phyloP scores from a whole-genome alignment of 164 flowering plant species.

The Protea cynaroides region DNA sequence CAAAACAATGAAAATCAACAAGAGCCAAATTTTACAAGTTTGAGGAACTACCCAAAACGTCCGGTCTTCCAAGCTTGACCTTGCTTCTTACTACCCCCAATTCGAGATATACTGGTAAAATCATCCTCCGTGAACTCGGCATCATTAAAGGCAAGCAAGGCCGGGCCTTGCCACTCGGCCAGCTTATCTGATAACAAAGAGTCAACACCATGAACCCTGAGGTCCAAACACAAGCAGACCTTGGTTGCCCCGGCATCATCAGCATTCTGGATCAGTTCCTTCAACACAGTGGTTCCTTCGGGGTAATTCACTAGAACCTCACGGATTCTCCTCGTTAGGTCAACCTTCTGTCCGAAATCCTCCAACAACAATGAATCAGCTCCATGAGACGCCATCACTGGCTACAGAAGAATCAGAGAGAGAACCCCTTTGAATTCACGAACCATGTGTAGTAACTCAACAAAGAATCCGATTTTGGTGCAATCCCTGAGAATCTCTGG shows the following conservation, averaged over 20 bases:
- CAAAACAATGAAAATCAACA: too few relatives aligned
- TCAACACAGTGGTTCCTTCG: constrained; percentile 88
- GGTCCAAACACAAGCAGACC: constrained; percentile 80
- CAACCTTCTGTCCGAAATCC: constrained; percentile 97
- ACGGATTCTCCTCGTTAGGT: constrained; percentile 89
- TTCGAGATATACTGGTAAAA: constrained; percentile 81
- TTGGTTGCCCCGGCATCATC: constrained; percentile 93
- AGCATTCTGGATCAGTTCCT: constrained; percentile 92
- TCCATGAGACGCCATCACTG: neutral
- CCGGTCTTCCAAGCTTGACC: constrained; percentile 91
- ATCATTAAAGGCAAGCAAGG: constrained; percentile 72
- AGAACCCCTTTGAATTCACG: too few relatives aligned
- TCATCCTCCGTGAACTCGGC: constrained; percentile 86
- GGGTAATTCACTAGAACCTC: constrained; percentile 90
- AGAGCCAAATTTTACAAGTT: too few relatives aligned
- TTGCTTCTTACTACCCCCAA: constrained; percentile 82
- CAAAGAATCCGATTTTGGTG: too few relatives aligned
- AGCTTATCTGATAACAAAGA: constrained; percentile 54
- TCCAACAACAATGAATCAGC: constrained; percentile 49
- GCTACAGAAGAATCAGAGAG: too few relatives aligned
- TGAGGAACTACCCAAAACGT: constrained; percentile 86
- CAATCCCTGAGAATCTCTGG: too few relatives aligned
- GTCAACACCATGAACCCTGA: constrained; percentile 45
- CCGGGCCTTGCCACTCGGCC: constrained; percentile 86
- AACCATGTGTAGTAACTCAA: too few relatives aligned